Evolutionary conservation across 2,329 filamentous ascomycete genomes (phyloP), one percentile per base, ranked within the genome.

Genomic region (Teratosphaeria destructans): DNA sequence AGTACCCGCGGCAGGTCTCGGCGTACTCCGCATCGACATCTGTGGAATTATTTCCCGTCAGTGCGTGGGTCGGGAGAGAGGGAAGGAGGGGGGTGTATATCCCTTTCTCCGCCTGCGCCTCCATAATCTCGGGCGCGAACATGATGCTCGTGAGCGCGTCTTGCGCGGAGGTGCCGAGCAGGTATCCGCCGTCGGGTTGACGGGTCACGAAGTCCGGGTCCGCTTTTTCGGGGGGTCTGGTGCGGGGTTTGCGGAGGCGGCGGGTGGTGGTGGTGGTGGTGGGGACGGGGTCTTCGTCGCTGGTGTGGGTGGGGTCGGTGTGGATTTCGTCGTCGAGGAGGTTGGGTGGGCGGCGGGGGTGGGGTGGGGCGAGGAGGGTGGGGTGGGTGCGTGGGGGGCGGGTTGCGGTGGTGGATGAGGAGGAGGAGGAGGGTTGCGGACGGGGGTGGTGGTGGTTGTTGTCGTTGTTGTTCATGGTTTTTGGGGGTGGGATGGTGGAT

Each of bases 171-270:
- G 55, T 58, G 14, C 58, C 66, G 12, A 68, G 61, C 49, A 71
- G 58, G 53, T 64, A 68, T 10, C 59, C 64, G 5, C 68, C 68
- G 56, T 68, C 64, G 14, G 65, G 52, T 55, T 65, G 66, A 60
- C 68, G 54, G 52, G 67, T 68, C 34, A 71, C 68, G 29, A 71
- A 64, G 5, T 69, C 67, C 55, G 57, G 49, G 47, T 66, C 56
- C 65, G 66, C 61, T 63, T 32, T 54, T 58, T 34, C 55, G 19
- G 54, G 60, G 32, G 12, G 54, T 37, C 43, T 65, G 62, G n/a
- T 26, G 29, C 56, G 26, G 16, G 32, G 14, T 23, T 49, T 58
- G 39, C 64, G 64, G 52, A 64, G 65, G 16, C 59, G 61, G 27
- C 62, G 63, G 19, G 62, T 58, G 35, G 59, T 26, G 26, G 59